Base-by-base conservation (phyloP, 2,329 filamentous ascomycete genomes). In the Cordyceps cicadae region DNA sequence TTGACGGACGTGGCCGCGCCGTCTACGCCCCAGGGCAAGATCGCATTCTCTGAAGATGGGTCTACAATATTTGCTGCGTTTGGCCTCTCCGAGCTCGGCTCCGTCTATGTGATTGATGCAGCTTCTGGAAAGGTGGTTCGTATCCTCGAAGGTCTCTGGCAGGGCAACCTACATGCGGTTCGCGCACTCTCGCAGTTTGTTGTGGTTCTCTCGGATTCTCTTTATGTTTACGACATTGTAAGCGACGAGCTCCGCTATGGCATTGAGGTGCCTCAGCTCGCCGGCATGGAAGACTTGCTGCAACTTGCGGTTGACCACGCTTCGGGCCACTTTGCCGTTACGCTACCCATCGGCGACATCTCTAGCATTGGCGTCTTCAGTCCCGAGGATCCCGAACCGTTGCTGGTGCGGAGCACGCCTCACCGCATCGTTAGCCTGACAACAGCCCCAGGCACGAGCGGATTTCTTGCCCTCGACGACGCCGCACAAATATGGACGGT, bases 211-310 rank as follows among this genome's bases (percentile, higher is more conserved):
- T 90, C 90, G 0, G 81, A 87, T 49, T 82, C 85, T 32, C 79
- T 97, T 9, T 80, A 85, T 46, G 87, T 96, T 41, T 96, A 91
- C 79, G 89, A 99, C 71, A 81, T 95, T 12, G 89, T 97, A 8
- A 80, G 86, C 55, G 89, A 96, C 67, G 82, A 87, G 66, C 79
- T 92, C 52, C 81, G 84, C 41, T 91, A 88, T 68, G 84, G 84
- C 54, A 78, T 88, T 55, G 76, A 81, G 29, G 75, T 92, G 15
- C 78, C 74, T 45, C 72, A 77, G 55, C 68, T 71, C 11, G 66
- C 72, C n/a, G 70, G 70, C 21, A 68, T 73, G 61, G 71, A 72
- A 54, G 62, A 81, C 52, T 74, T 87, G 64, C 76, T 83, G 59
- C 87, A 88, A 60, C 78, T 97, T 11, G 87, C 90, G n/a, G 81